Conservation (phyloP, 768 basidiomycete species). For the Calocybe indica region DNA sequence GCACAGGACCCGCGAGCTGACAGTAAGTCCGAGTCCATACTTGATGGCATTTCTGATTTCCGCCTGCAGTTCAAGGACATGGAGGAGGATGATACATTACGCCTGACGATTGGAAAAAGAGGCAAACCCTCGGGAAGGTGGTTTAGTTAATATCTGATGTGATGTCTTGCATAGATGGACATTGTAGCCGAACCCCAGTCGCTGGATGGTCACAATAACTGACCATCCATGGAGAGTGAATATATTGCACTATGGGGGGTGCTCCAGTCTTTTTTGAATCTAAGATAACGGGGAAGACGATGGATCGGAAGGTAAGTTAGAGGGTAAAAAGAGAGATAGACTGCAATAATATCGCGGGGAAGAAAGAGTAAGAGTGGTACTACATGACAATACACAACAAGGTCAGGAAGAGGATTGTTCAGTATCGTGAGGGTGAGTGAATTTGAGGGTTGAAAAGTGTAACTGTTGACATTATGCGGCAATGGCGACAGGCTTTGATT, state of each 20-base stretch:
- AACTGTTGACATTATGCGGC: conserved; percentile 24
- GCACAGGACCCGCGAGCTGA: conserved; percentile 72
- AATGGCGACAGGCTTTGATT: conserved; percentile 43
- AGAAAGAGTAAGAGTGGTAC: conserved; percentile 11
- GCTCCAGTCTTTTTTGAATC: conserved; percentile 8
- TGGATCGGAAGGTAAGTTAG: conserved; percentile 7
- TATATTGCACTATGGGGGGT: conserved; percentile 9
- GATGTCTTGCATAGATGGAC: not conserved
- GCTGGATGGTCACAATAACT: not conserved
- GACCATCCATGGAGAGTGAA: conserved; percentile 4
- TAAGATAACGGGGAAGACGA: conserved; percentile 10
- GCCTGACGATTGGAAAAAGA: conserved; percentile 56
- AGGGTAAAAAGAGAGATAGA: conserved; percentile 6
- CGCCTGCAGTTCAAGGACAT: conserved; percentile 41
- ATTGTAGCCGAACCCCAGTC: too few species aligned
- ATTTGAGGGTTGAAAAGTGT: not conserved
- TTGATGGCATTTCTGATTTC: not conserved
- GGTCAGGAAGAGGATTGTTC: not conserved
- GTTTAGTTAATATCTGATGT: conserved; percentile 3
- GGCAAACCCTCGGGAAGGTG: conserved; percentile 10
- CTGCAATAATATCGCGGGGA: conserved; percentile 9
- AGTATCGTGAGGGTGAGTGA: not conserved
- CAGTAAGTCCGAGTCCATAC: conserved; percentile 34
- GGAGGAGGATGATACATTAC: conserved; percentile 40
- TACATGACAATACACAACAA: conserved; percentile 21